Conservation (phyloP, 1,284 basidiomycete genomes). For the Papiliotrema laurentii region DNA sequence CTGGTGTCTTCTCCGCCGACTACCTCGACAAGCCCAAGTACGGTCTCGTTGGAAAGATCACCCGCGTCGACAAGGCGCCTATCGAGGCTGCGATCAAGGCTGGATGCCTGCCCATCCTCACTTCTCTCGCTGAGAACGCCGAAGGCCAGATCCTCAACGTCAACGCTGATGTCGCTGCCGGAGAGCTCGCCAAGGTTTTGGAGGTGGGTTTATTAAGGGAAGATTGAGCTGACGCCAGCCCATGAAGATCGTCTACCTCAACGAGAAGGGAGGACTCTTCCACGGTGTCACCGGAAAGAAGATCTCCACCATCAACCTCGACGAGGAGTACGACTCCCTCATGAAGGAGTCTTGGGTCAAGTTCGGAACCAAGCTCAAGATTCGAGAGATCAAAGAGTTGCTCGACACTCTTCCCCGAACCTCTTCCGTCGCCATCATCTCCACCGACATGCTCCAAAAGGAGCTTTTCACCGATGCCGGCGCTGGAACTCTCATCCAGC, state of each 20-base stretch:
- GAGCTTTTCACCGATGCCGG: slow-evolving; percentile 98
- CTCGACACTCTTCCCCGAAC: slow-evolving; percentile 97
- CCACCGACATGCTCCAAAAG: slow-evolving; percentile 86
- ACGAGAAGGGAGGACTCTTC: slow-evolving; percentile 97
- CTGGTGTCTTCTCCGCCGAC: slow-evolving; percentile 90
- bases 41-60: slow-evolving; percentile 90
- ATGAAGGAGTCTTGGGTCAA: slow-evolving; percentile 99
- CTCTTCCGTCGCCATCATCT: slow-evolving; percentile 97
- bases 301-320: slow-evolving; percentile 91
- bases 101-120: slow-evolving; percentile 88
- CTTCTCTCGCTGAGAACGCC: slow-evolving; percentile 81
- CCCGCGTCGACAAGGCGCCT: slow-evolving; percentile 85
- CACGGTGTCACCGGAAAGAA: slow-evolving; percentile 95
- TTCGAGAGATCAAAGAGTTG: slow-evolving; percentile 98
- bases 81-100: slow-evolving; percentile 91
- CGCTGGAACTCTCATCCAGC: slow-evolving; percentile 93
- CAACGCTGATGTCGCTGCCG: slow-evolving; percentile 93
- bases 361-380: slow-evolving; percentile 97
- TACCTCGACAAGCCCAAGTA: slow-evolving; percentile 92
- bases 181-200: slow-evolving; percentile 90
- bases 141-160: slow-evolving; percentile 95
- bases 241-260: slow-evolving; percentile 98
- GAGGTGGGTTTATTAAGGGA: slow-evolving; percentile 51
- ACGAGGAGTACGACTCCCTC: slow-evolving; percentile 96
- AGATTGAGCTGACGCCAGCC: slow-evolving; percentile 48